Conservation (phyloP, 306 rosid genomes). For the Glycine tomentella region DNA sequence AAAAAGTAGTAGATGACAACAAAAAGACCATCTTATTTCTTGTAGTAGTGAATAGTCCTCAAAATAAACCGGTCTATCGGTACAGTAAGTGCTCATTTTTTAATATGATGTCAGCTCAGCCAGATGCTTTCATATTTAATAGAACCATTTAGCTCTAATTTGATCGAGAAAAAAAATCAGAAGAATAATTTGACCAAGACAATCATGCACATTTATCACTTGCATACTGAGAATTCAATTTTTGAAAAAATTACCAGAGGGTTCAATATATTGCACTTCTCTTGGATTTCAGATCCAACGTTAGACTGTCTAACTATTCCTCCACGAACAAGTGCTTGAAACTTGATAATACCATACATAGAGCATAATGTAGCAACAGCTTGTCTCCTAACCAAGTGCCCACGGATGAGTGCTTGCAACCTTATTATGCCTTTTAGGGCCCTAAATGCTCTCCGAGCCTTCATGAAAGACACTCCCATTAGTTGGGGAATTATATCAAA, state of each 20-base stretch:
- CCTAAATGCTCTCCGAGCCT: constrained; percentile 98
- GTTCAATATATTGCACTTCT: constrained; percentile 51
- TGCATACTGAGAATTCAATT: constrained; percentile 27
- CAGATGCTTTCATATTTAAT: constrained; percentile 10
- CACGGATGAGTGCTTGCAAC: constrained; percentile 99
- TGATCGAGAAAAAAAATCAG: neutral
- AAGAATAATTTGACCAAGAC: neutral
- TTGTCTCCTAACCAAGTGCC: constrained; percentile 98
- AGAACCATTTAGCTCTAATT: constrained; percentile 20
- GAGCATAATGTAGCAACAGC: constrained; percentile 87
- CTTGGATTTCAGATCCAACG: constrained; percentile 73
- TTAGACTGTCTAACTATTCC: constrained; percentile 70
- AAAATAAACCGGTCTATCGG: neutral
- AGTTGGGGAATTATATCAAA: constrained; percentile 44
- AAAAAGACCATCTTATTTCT: constrained; percentile 1
- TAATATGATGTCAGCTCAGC: constrained; percentile 1
- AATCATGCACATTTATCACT: neutral
- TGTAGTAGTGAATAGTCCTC: neutral
- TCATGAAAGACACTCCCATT: constrained; percentile 58
- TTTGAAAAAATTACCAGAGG: constrained; percentile 57
- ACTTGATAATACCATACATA: constrained; percentile 87
- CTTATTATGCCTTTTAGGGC: constrained; percentile 99
- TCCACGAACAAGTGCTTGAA: constrained; percentile 88
- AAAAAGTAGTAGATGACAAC: constrained; percentile 21
- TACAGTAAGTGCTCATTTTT: constrained; percentile 12